These are phyloP conservation scores for Ascochyta pisi DNA, from an alignment of 2,329 filamentous ascomycete species.

Conservation along the genomic window DNA sequence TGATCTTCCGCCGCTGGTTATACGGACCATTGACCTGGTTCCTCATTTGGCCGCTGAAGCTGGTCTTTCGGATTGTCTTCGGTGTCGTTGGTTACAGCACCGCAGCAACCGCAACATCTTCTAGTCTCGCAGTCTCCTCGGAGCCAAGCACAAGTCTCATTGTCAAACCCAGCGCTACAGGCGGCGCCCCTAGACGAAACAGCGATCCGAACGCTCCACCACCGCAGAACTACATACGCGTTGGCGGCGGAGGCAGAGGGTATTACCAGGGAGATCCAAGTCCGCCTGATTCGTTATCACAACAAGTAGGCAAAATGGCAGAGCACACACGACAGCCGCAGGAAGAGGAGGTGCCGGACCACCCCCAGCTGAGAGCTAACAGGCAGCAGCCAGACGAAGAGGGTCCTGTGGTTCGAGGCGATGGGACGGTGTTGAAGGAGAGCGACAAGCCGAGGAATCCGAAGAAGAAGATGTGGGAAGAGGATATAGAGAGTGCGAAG, in stretches of 20 bases:
- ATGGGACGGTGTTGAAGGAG: constrained; percentile 55
- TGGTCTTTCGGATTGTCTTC: constrained; percentile 66
- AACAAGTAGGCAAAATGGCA: constrained; percentile 54
- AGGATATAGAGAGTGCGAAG: constrained; percentile 47
- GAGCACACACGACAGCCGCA: constrained; percentile 39
- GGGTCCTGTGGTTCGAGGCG: constrained; percentile 49
- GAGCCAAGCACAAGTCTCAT: constrained; percentile 48
- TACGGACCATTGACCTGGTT: constrained; percentile 94
- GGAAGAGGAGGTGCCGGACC: constrained; percentile 28
- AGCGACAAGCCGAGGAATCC: constrained; percentile 57
- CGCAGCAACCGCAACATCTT: constrained; percentile 30
- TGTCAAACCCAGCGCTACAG: constrained; percentile 54
- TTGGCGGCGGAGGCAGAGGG: constrained; percentile 60
- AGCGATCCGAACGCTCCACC: constrained; percentile 33
- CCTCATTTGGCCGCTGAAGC: constrained; percentile 78
- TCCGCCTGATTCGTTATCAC: constrained; percentile 45
- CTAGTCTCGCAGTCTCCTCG: constrained; percentile 22
- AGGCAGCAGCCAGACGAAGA: constrained; percentile 36
- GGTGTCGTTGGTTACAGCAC: constrained; percentile 63
- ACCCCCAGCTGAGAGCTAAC: constrained; percentile 35
- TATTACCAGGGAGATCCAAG: constrained; percentile 50
- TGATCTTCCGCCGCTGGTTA: constrained; percentile 81
- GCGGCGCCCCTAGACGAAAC: constrained; percentile 41
- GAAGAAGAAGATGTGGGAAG: constrained; percentile 69
- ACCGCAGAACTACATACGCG: constrained; percentile 48